A percentile compares a stretch with the other conserved stretches of the same genome.
Conservation (phyloP, 2,329 filamentous ascomycete genomes). For the Hypomyces rosellus region DNA sequence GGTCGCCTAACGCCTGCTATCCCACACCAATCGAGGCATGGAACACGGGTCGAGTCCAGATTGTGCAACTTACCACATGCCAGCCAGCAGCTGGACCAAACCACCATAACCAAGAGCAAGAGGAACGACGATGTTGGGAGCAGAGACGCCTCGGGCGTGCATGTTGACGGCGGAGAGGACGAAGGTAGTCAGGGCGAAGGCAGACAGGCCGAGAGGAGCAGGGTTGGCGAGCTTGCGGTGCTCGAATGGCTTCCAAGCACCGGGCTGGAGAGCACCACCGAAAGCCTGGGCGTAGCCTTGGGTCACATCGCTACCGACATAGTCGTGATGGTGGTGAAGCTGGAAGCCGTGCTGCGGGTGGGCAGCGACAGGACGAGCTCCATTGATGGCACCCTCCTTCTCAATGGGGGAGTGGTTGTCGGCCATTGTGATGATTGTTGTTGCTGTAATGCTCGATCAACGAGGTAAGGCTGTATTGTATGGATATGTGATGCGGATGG, state of each 20-base stretch:
- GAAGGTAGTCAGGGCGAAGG: conserved; percentile 79
- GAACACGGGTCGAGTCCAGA: no score
- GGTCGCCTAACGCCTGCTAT: background rate
- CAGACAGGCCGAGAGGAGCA: conserved; percentile 67
- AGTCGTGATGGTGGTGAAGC: conserved; percentile 18
- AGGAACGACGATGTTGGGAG: conserved; percentile 61
- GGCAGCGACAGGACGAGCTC: conserved; percentile 3
- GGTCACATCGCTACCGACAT: conserved; percentile 20
- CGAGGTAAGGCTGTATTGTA: background rate
- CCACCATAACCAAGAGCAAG: conserved; percentile 70
- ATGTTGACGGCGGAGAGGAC: conserved; percentile 71
- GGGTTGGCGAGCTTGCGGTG: conserved; percentile 74
- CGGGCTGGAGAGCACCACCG: conserved; percentile 68
- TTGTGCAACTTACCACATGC: conserved; percentile 67
- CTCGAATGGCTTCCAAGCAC: conserved; percentile 56
- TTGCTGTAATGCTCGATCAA: conserved; percentile 9
- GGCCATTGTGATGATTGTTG: conserved; percentile 8
- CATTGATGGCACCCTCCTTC: conserved; percentile 8
- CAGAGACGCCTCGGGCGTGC: conserved; percentile 50
- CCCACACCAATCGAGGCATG: background rate
- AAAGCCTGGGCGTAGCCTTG: conserved; percentile 42
- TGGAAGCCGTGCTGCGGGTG: background rate
- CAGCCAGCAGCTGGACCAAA: conserved; percentile 70
- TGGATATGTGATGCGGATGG: background rate
- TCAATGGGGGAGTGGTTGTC: conserved; percentile 10